Evolutionary conservation across 2,329 filamentous ascomycete species (phyloP).

Genomic region (Paecilomyces dactylethromorphus): DNA sequence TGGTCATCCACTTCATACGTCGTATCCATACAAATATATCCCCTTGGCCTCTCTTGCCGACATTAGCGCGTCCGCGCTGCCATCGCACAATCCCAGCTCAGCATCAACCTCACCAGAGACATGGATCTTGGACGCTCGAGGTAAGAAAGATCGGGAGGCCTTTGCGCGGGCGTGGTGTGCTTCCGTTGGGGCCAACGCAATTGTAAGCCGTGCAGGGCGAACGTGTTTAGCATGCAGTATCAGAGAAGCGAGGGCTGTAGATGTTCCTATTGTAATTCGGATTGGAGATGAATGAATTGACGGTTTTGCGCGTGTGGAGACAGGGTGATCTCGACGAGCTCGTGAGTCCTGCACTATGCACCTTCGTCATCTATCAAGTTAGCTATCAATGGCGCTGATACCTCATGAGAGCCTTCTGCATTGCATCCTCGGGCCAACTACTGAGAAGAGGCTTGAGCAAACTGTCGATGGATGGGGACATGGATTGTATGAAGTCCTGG

Average conservation of each 20-base stretch:
- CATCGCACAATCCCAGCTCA: background rate
- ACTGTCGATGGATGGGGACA: background rate
- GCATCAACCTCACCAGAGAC: slow-evolving; percentile 10
- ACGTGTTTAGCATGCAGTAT: slow-evolving; percentile 37
- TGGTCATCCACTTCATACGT: slow-evolving; percentile 31
- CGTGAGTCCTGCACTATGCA: background rate
- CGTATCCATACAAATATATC: slow-evolving; percentile 26
- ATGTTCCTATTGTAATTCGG: slow-evolving; percentile 33
- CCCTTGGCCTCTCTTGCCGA: slow-evolving; percentile 17
- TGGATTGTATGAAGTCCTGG: background rate
- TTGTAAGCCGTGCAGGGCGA: slow-evolving; percentile 33
- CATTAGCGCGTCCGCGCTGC: slow-evolving; percentile 10
- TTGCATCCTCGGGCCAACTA: too few species aligned
- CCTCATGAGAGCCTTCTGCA: too few species aligned
- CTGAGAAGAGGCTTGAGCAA: too few species aligned
- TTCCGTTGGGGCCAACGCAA: slow-evolving; percentile 33
- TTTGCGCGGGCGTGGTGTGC: slow-evolving; percentile 41
- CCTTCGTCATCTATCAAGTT: background rate
- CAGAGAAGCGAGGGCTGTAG: slow-evolving; percentile 35
- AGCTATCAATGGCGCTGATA: too few species aligned
- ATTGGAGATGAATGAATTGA: slow-evolving; percentile 20
- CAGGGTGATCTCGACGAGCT: background rate
- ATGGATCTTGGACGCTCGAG: slow-evolving; percentile 31
- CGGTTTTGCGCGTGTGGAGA: background rate
- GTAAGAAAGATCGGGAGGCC: slow-evolving; percentile 28